Conservation (phyloP, 768 basidiomycete species). For the Boletus sp. region DNA sequence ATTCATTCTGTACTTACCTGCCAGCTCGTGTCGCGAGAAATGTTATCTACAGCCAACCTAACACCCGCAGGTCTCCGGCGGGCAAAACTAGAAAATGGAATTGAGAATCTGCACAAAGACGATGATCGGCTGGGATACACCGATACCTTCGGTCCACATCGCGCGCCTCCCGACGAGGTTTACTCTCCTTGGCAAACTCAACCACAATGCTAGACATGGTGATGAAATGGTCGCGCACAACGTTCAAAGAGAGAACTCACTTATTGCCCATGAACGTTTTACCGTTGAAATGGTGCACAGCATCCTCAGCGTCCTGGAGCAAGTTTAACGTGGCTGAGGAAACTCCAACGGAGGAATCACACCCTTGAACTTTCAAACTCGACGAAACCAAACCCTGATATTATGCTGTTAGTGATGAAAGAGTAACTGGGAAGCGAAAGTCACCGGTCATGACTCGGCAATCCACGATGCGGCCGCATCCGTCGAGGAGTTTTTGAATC, state of each 20-base stretch:
- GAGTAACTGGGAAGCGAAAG: constrained; percentile 22
- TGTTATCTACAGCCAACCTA: constrained; percentile 81
- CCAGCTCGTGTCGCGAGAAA: constrained; percentile 96
- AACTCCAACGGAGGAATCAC: background rate
- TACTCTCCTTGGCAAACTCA: constrained; percentile 92
- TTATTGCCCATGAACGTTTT: constrained; percentile 87
- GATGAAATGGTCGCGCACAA: background rate
- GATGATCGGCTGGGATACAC: constrained; percentile 33
- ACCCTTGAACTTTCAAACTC: constrained; percentile 90
- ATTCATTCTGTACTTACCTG: constrained; percentile 70
- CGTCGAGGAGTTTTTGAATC: constrained; percentile 85
- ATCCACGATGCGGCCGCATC: constrained; percentile 85
- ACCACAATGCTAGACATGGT: constrained; percentile 74
- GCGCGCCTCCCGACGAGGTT: constrained; percentile 78
- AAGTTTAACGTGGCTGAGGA: constrained; percentile 12
- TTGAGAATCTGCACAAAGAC: constrained; percentile 13
- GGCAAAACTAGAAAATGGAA: constrained; percentile 39
- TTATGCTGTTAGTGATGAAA: constrained; percentile 16
- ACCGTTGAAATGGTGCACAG: constrained; percentile 81
- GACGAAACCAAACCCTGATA: constrained; percentile 88
- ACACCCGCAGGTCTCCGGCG: constrained; percentile 79
- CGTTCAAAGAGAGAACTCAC: constrained; percentile 26
- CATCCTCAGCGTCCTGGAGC: constrained; percentile 90
- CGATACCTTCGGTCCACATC: constrained; percentile 58
- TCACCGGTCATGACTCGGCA: constrained; percentile 93